phyloP scores from a whole-genome alignment of 192 early-diverging fungal species.

The Diversispora eburnea region DNA sequence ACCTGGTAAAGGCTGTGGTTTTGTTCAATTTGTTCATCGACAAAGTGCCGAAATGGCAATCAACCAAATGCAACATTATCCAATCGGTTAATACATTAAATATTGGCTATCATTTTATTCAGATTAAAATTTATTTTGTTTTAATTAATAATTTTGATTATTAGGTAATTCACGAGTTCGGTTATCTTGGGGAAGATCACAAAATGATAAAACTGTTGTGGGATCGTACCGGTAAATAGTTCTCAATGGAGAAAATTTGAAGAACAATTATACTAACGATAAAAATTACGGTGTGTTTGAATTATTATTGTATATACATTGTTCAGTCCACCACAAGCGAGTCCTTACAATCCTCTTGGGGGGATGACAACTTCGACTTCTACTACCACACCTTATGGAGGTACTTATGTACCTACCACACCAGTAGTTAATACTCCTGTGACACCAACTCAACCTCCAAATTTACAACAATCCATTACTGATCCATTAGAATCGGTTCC shows the following conservation, averaged over 20 bases:
- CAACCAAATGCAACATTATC: constrained; percentile 81
- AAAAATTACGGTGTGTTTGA: neutral
- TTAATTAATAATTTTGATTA: neutral
- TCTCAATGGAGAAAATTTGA: neutral
- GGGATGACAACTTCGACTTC: constrained; percentile 15
- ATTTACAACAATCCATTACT: neutral
- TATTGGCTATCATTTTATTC: constrained; percentile 24
- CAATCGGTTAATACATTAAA: constrained; percentile 56
- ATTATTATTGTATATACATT: neutral
- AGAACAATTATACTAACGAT: neutral
- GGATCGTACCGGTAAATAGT: constrained; percentile 24
- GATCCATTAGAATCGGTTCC: constrained; percentile 38
- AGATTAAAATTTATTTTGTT: neutral
- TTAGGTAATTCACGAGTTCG: constrained; percentile 49
- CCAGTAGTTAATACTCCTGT: constrained; percentile 13
- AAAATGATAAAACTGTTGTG: constrained; percentile 38
- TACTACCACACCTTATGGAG: neutral
- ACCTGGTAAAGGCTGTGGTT: constrained; percentile 91
- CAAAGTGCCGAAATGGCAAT: constrained; percentile 88
- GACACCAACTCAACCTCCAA: constrained; percentile 5
- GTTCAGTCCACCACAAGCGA: constrained; percentile 16
- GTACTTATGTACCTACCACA: constrained; percentile 23
- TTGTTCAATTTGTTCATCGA: constrained; percentile 86
- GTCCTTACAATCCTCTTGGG: constrained; percentile 28
- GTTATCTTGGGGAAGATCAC: constrained; percentile 56